A percentile compares a stretch with the other conserved stretches of the same genome.
Conservation (phyloP, 1,284 basidiomycete species). For the Irpex sp. region DNA sequence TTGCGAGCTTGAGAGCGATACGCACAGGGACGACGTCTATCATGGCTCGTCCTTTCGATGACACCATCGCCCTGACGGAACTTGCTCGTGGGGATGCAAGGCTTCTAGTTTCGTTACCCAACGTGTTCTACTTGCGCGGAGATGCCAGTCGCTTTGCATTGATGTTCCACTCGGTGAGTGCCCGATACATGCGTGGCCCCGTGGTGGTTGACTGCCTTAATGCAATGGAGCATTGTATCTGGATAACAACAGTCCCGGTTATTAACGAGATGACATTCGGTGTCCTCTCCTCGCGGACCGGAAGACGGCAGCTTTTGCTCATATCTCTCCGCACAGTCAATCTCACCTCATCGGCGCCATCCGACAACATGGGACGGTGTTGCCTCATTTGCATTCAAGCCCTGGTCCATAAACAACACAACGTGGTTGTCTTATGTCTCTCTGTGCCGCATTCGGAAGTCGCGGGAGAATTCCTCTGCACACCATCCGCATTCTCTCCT, state of each 20-base stretch:
- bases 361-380: not conserved
- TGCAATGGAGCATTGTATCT: not conserved
- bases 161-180: not conserved
- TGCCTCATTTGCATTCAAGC: not conserved
- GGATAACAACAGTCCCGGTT: slow-evolving; percentile 6
- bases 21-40: not conserved
- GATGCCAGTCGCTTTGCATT: not conserved
- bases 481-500: slow-evolving; percentile 2
- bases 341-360: slow-evolving; percentile 5
- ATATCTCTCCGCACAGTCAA: slow-evolving; percentile 6
- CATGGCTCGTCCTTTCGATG: not conserved
- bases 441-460: not conserved
- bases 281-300: slow-evolving; percentile 10
- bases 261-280: slow-evolving; percentile 9
- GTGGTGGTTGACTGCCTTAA: not conserved
- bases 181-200: not conserved
- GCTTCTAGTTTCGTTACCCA: not conserved
- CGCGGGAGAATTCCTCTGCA: slow-evolving; percentile 9
- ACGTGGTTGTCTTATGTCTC: not conserved
- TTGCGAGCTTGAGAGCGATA: not conserved
- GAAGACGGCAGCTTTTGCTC: not conserved
- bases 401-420: not conserved
- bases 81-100: not conserved
- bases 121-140: not conserved
- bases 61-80: not conserved